phyloP scores from a whole-genome alignment of 108 stramenopile species.

The Asterionellopsis glacialis region DNA sequence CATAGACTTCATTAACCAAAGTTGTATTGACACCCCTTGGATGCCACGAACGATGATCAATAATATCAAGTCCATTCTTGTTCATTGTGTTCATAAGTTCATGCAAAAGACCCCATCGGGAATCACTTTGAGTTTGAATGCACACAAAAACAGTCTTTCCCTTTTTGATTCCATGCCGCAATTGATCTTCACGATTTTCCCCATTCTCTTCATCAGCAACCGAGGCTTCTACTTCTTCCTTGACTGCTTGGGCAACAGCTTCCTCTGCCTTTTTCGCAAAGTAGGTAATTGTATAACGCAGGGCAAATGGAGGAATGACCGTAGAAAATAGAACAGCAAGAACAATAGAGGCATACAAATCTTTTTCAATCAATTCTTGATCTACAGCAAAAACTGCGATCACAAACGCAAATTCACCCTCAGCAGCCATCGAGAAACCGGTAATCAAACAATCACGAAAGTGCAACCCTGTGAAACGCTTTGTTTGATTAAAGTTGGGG shows the following conservation, averaged over 20 bases:
- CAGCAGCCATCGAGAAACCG: constrained; percentile 74
- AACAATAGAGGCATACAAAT: constrained; percentile 67
- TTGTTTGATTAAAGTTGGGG: constrained; percentile 65
- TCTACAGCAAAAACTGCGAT: constrained; percentile 67
- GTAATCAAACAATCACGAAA: constrained; percentile 60
- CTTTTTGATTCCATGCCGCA: constrained; percentile 29
- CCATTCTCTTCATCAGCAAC: constrained; percentile 21
- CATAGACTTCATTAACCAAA: constrained; percentile 71
- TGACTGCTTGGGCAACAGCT: constrained; percentile 35
- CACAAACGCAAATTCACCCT: constrained; percentile 80
- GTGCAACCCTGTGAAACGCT: constrained; percentile 43
- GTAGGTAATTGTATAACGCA: constrained; percentile 69
- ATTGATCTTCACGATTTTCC: constrained; percentile 14
- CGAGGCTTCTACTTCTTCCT: constrained; percentile 39
- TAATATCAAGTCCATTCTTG: constrained; percentile 52
- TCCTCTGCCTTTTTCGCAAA: constrained; percentile 59
- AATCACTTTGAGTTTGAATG: constrained; percentile 65
- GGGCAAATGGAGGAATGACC: constrained; percentile 65
- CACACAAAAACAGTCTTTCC: constrained; percentile 55
- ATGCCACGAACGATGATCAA: constrained; percentile 78
- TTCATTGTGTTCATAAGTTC: constrained; percentile 48
- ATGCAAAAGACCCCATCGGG: constrained; percentile 64
- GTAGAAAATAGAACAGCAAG: constrained; percentile 71
- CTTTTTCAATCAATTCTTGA: constrained; percentile 39
- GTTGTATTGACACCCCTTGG: constrained; percentile 67